These are phyloP conservation scores for Pythium phragmitis DNA, from an alignment of 352 stramenopile species.

Conservation along the genomic window DNA sequence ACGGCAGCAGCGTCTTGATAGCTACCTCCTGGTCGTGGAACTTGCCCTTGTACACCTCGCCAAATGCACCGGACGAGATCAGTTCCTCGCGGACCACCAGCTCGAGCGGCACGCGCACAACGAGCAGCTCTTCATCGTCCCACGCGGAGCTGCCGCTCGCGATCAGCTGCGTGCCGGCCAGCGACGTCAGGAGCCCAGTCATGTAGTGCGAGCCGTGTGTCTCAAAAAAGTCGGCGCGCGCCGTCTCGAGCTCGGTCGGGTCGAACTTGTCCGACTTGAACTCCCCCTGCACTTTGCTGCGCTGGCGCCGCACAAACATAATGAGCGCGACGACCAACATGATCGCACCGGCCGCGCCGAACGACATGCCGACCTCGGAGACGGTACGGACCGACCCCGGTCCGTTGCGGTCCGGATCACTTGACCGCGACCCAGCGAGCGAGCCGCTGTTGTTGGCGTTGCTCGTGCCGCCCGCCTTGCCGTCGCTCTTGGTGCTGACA, in stretches of 20 bases:
- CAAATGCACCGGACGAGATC: slow-evolving; percentile 51
- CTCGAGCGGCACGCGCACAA: slow-evolving; percentile 43
- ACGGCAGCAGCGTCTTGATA: slow-evolving; percentile 52
- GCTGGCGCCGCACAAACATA: slow-evolving; percentile 7
- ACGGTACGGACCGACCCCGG: neutral
- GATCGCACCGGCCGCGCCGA: slow-evolving; percentile 6
- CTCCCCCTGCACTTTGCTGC: neutral
- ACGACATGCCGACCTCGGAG: slow-evolving; percentile 12
- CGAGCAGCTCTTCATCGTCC: slow-evolving; percentile 46
- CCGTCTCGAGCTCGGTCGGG: slow-evolving; percentile 12
- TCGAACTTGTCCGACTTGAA: slow-evolving; percentile 16
- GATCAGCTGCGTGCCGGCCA: neutral
- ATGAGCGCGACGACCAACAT: slow-evolving; percentile 5
- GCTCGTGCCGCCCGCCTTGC: neutral
- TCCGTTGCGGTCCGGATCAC: slow-evolving; percentile 1
- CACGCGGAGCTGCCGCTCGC: slow-evolving; percentile 26
- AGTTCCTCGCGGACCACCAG: slow-evolving; percentile 36
- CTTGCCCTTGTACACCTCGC: slow-evolving; percentile 48
- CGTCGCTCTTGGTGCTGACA: slow-evolving; percentile 8
- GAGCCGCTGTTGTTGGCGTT: neutral
- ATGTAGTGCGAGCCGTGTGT: slow-evolving; percentile 12
- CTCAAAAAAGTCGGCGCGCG: slow-evolving; percentile 10
- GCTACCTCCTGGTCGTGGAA: slow-evolving; percentile 39
- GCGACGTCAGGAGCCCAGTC: slow-evolving; percentile 5
- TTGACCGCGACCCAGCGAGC: neutral